Evolutionary conservation across 805 yeast genomes (phyloP), one percentile per base, ranked within the genome.

Genomic region (Blastobotrys peoriensis): DNA sequence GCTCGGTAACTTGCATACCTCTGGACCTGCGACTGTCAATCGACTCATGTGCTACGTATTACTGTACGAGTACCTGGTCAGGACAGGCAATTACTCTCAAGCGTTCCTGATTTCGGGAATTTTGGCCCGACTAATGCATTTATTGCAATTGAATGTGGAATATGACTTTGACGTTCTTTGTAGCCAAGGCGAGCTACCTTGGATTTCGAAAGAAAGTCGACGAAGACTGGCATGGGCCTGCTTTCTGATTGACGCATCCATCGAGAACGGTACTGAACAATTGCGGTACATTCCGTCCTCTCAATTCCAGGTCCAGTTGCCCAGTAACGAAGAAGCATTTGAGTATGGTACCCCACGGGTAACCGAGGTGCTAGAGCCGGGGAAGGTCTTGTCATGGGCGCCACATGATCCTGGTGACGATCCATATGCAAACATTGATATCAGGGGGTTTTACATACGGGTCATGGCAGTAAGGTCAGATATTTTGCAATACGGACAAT

Each of bases 371-470:
- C 39, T 48, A 9, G 22, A 21, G 33, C 20, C 22, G 6, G 51
- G 50, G 9, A 21, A 27, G 13, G 18, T 48, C 33, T 42, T 48
- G 23, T 40, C 51, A 9, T 48, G 42, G 30, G 36, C 46, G 13
- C 30, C 30, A 25, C 8, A 25, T 19, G 40, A 38, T 9, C 42
- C 15, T 3, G 10, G 18, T 5, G 23, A 34, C n/a, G 41, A 30
- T 4, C 41, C 46, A 19, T 37, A 15, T 15, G 22, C 4, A n/a
- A 25, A 41, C 22, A 41, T 48, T 10, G 51, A 46, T 28, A 33
- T 48, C 44, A 22, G 49, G 35, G 51, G 47, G n/a, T 48, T 36
- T 25, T 48, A 48, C 19, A 48, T 48, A n/a, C 46, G 51, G 17
- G 38, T 40, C 10, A 38, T 48, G 47, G 40, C 33, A n/a, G 5